Evolutionary conservation across 2,329 filamentous ascomycete genomes (phyloP).

Genomic region (Phaeomoniella chlamydospora): DNA sequence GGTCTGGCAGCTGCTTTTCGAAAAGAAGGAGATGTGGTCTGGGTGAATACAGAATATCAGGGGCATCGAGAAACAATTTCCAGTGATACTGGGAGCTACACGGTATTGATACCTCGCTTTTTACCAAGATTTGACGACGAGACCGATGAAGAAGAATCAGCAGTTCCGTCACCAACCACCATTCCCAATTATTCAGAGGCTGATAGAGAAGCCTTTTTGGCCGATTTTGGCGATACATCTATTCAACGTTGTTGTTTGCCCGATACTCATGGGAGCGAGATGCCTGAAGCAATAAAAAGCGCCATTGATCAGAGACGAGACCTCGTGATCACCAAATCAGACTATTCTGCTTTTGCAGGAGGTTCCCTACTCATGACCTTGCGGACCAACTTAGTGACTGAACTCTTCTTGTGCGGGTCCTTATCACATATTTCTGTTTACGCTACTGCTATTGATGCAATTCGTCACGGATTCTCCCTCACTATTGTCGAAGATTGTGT

Average conservation of each 20-base stretch:
- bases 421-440: slow-evolving; percentile 80
- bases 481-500: slow-evolving; percentile 81
- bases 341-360: slow-evolving; percentile 77
- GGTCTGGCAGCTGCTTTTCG: slow-evolving; percentile 61
- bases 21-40: slow-evolving; percentile 58
- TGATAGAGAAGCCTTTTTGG: slow-evolving; percentile 26
- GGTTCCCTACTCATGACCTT: slow-evolving; percentile 62
- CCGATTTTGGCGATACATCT: slow-evolving; percentile 6
- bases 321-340: slow-evolving; percentile 49
- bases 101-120: slow-evolving; percentile 11
- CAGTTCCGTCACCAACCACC: slow-evolving; percentile 2
- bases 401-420: slow-evolving; percentile 78
- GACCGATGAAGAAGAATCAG: slow-evolving; percentile 5
- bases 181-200: no score
- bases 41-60: slow-evolving; percentile 66
- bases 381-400: slow-evolving; percentile 73
- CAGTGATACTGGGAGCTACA: slow-evolving; percentile 30
- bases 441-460: slow-evolving; percentile 82
- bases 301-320: slow-evolving; percentile 37
- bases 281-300: slow-evolving; percentile 32
- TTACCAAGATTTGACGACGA: slow-evolving; percentile 21
- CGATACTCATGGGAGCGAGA: slow-evolving; percentile 29
- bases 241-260: slow-evolving; percentile 22
- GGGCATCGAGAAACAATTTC: slow-evolving; percentile 43
- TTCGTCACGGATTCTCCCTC: slow-evolving; percentile 73